Evolutionary conservation across 2,329 filamentous ascomycete genomes (phyloP).

Genomic region (Fusarium sp.): DNA sequence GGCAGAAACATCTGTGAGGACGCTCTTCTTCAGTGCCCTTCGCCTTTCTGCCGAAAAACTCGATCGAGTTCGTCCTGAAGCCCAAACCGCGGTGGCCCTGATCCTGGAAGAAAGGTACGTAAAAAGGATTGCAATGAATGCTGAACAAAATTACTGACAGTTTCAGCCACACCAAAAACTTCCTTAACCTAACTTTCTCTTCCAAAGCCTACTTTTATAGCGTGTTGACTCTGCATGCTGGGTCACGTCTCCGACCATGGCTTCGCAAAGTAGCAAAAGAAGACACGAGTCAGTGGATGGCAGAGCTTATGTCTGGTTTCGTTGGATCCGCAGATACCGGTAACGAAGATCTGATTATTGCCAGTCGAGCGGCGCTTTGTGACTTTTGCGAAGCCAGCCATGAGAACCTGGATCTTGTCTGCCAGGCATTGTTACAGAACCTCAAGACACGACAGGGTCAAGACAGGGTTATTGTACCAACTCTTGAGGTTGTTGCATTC

Average conservation of each 20-base stretch:
- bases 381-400: constrained; percentile 60
- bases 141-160: constrained; percentile 38
- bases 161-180: constrained; percentile 49
- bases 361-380: constrained; percentile 73
- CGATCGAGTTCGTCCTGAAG: constrained; percentile 81
- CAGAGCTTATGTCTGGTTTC: constrained; percentile 71
- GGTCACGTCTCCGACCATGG: constrained; percentile 50
- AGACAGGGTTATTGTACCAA: constrained; percentile 79
- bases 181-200: constrained; percentile 62
- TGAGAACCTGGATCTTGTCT: constrained; percentile 57
- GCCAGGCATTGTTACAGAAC: constrained; percentile 64
- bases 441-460: constrained; percentile 64
- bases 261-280: constrained; percentile 51
- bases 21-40: constrained; percentile 63
- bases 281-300: constrained; percentile 56
- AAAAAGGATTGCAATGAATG: not conserved
- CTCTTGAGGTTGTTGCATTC: constrained; percentile 81
- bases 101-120: constrained; percentile 58
- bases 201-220: constrained; percentile 69
- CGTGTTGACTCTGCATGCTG: constrained; percentile 61
- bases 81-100: constrained; percentile 64
- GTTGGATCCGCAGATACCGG: constrained; percentile 81
- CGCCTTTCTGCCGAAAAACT: constrained; percentile 88
- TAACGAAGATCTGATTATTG: constrained; percentile 78
- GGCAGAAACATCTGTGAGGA: constrained; percentile 49